Evolutionary conservation across 225 moss, liverwort and hornwort species (phyloP).

Genomic region (Rhytidiadelphus loreus): DNA sequence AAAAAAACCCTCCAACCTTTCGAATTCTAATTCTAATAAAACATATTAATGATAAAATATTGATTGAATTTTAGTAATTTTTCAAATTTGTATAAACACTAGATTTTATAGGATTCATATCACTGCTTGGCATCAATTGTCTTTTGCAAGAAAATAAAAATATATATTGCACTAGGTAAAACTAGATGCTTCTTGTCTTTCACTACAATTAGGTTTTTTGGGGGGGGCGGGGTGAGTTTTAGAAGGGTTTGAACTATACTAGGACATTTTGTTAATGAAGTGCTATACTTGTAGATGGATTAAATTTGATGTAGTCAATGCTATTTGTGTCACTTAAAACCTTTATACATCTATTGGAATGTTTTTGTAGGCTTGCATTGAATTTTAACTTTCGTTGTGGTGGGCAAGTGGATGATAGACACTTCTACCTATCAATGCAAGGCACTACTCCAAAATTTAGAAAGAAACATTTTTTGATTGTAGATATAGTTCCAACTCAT

Average conservation of each 20-base stretch:
- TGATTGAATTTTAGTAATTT: neutral
- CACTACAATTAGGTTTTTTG: neutral
- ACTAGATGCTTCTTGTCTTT: neutral
- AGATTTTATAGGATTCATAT: neutral
- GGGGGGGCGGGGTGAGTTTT: neutral
- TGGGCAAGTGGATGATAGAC: neutral
- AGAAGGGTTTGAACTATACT: neutral
- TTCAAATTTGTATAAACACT: neutral
- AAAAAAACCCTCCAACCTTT: neutral
- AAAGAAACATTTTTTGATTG: neutral
- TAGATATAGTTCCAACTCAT: neutral
- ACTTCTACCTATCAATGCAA: neutral
- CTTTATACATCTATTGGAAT: neutral
- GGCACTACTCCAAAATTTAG: neutral
- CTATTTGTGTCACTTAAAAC: neutral
- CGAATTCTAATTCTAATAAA: neutral
- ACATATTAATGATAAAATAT: neutral
- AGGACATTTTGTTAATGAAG: neutral
- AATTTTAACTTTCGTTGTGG: neutral
- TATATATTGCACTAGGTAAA: neutral
- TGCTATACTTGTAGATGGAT: neutral
- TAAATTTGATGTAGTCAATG: too few relatives aligned
- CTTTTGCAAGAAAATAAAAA: fast-evolving
- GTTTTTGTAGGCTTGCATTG: neutral
- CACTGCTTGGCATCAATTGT: neutral